Evolutionary conservation across 495 filamentous ascomycete species (phyloP).

Genomic region (Penicillium arizonense): DNA sequence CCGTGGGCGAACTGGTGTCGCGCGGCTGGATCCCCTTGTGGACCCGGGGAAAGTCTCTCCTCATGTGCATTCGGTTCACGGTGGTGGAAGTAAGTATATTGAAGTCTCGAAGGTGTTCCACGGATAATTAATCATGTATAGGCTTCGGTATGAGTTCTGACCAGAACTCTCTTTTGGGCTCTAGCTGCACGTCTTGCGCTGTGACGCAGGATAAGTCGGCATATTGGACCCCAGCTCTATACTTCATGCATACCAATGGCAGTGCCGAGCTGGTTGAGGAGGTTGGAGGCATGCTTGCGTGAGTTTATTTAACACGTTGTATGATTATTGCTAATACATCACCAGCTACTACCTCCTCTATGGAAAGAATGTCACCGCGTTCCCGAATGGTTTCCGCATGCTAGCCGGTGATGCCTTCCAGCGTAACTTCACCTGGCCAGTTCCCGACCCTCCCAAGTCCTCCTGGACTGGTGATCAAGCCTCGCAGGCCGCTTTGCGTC

Average conservation of each 20-base stretch:
- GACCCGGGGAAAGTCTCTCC: constrained; percentile 41
- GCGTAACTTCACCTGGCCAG: constrained; percentile 69
- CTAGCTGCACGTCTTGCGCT: constrained; percentile 55
- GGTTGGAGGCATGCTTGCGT: constrained; percentile 59
- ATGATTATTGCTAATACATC: neutral
- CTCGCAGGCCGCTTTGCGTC: constrained; percentile 64
- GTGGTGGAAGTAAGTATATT: constrained; percentile 49
- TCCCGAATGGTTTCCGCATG: constrained; percentile 81
- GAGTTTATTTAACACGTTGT: constrained; percentile 17
- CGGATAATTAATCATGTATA: constrained; percentile 11
- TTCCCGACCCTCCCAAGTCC: constrained; percentile 73
- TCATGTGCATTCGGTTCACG: constrained; percentile 54
- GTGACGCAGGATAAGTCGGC: constrained; percentile 61
- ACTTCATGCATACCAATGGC: constrained; percentile 57
- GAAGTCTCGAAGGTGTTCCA: neutral
- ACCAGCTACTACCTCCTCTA: constrained; percentile 73
- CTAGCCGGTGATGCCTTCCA: constrained; percentile 69
- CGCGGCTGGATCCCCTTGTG: constrained; percentile 55
- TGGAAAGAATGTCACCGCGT: constrained; percentile 64
- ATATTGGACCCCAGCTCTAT: constrained; percentile 61
- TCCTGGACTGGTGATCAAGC: constrained; percentile 59
- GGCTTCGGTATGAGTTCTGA: constrained; percentile 49
- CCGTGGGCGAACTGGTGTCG: constrained; percentile 60
- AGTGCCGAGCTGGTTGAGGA: constrained; percentile 51
- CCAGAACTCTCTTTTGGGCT: constrained; percentile 40